Evolutionary conservation across 2,329 filamentous ascomycete species (phyloP).

Genomic region (Calonectria pseudoturangicola): DNA sequence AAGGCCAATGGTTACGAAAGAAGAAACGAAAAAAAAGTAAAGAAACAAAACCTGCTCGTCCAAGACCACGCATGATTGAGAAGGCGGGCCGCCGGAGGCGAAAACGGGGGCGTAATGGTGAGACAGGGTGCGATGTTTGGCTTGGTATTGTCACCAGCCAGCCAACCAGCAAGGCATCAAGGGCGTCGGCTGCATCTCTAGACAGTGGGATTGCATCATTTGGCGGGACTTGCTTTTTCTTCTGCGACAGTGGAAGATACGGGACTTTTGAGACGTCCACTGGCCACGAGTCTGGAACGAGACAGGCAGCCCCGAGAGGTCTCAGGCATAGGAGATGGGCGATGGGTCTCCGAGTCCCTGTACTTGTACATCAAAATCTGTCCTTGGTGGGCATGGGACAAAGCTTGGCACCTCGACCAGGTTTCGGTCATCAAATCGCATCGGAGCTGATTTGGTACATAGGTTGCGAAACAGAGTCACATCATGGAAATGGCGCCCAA

Average conservation of each 20-base stretch:
- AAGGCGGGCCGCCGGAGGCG: conserved; percentile 42
- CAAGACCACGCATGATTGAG: conserved; percentile 48
- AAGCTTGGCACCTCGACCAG: conserved; percentile 28
- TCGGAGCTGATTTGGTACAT: conserved; percentile 47
- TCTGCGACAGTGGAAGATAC: conserved; percentile 42
- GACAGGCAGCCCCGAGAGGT: conserved; percentile 35
- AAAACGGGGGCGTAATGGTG: conserved; percentile 45
- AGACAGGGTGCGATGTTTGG: conserved; percentile 51
- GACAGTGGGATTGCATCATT: conserved; percentile 53
- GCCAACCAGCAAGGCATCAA: conserved; percentile 48
- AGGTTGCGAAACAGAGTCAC: conserved; percentile 39
- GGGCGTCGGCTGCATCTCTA: conserved; percentile 45
- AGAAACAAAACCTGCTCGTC: conserved; percentile 45
- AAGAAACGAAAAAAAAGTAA: conserved; percentile 46
- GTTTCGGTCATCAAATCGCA: conserved; percentile 40
- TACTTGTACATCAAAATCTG: conserved; percentile 25
- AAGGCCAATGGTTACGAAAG: conserved; percentile 39
- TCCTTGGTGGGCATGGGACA: conserved; percentile 8
- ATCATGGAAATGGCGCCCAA: conserved; percentile 33
- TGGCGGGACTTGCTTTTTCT: conserved; percentile 44
- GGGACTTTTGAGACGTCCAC: conserved; percentile 41
- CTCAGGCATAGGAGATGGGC: conserved; percentile 35
- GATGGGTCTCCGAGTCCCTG: background rate
- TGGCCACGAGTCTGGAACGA: conserved; percentile 36
- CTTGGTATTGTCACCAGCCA: conserved; percentile 43